Percentiles rank a stretch among this genome's conserved stretches.
phyloP scores from a whole-genome alignment of 352 stramenopile genomes.

The Globisporangium radiosum region DNA sequence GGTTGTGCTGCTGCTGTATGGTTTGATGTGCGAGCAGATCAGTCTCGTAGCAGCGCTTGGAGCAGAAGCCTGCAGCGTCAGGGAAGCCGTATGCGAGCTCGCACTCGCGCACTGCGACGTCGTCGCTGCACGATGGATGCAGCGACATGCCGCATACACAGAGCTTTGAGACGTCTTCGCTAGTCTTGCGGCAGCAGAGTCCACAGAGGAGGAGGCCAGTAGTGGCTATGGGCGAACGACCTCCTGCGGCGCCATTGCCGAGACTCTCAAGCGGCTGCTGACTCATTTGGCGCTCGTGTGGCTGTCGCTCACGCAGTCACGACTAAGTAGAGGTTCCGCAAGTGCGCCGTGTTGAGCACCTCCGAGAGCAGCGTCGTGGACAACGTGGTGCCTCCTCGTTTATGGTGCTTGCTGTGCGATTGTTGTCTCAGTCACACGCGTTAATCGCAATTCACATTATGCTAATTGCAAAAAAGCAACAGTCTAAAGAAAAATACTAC shows the following conservation, averaged over 20 bases:
- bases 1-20: conserved; percentile 1
- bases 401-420: no score
- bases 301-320: no score
- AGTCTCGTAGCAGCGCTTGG: conserved; percentile 31
- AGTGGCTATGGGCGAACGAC: neutral
- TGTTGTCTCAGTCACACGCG: no score
- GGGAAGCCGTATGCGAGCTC: conserved; percentile 29
- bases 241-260: neutral
- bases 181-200: conserved; percentile 28
- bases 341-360: no score
- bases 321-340: no score
- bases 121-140: conserved; percentile 28
- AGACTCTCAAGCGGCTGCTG: conserved; percentile 2
- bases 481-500: no score
- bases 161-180: conserved; percentile 24
- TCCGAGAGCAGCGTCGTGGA: no score
- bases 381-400: no score
- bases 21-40: conserved; percentile 12
- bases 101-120: conserved; percentile 30
- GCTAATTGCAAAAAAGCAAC: no score
- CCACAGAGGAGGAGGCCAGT: conserved; percentile 8
- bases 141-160: conserved; percentile 29
- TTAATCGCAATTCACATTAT: no score
- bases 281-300: neutral
- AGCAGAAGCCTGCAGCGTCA: conserved; percentile 24